Evolutionary conservation across 2,329 filamentous ascomycete species (phyloP).

Genomic region (Trichoderma asperellum): DNA sequence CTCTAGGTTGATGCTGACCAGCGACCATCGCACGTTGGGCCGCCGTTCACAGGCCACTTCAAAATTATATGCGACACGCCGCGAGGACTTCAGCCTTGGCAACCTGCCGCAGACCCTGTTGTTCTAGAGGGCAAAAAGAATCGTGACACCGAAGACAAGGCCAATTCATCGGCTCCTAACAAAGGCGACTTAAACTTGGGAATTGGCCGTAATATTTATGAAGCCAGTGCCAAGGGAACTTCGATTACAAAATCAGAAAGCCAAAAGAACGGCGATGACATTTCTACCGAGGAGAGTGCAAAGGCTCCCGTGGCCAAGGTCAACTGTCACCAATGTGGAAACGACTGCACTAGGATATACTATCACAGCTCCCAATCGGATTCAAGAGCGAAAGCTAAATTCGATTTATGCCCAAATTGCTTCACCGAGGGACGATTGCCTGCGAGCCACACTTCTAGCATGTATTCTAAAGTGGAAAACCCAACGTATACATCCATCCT

Average conservation of each 20-base stretch:
- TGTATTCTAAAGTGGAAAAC: constrained; percentile 90
- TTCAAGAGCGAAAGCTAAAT: constrained; percentile 69
- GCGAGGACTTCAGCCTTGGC: constrained; percentile 90
- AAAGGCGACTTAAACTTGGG: constrained; percentile 91
- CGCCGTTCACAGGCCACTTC: constrained; percentile 97
- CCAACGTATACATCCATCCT: constrained; percentile 76
- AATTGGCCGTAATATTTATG: constrained; percentile 92
- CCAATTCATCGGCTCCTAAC: constrained; percentile 64
- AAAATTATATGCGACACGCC: constrained; percentile 94
- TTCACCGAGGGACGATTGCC: constrained; percentile 85
- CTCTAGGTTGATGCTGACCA: constrained; percentile 90
- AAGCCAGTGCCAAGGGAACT: constrained; percentile 78
- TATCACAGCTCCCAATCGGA: constrained; percentile 62
- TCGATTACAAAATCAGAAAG: constrained; percentile 71
- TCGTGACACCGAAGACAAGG: constrained; percentile 73
- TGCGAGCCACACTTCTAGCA: constrained; percentile 72
- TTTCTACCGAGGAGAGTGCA: constrained; percentile 60
- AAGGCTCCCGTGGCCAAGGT: constrained; percentile 70
- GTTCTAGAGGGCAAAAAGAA: constrained; percentile 64
- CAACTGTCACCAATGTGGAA: constrained; percentile 88
- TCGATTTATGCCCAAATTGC: constrained; percentile 90
- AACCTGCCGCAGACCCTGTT: constrained; percentile 79
- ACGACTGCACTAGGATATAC: constrained; percentile 76
- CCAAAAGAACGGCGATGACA: constrained; percentile 79
- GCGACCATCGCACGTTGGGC: constrained; percentile 90